Evolutionary conservation across 441 rosid species (phyloP).

Genomic region (Pelargonium citronellum): DNA sequence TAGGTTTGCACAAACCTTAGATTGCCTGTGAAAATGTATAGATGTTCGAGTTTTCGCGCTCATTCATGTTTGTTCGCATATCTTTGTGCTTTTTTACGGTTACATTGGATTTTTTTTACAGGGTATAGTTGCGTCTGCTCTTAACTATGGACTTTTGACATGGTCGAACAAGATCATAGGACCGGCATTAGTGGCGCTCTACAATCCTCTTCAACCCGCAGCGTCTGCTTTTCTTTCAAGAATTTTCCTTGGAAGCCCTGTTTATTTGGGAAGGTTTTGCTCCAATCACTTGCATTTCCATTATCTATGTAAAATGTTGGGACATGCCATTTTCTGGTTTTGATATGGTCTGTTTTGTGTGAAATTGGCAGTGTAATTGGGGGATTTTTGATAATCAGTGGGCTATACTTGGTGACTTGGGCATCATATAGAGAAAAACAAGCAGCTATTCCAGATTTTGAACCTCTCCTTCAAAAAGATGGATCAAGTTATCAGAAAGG

Average conservation of each 20-base stretch:
- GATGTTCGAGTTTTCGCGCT: too few species aligned
- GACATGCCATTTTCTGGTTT: too few species aligned
- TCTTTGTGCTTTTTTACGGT: neutral
- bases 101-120: constrained; percentile 18
- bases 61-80: too few species aligned
- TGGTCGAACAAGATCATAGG: constrained; percentile 97
- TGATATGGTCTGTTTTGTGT: constrained; percentile 1
- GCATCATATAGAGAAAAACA: constrained; percentile 64
- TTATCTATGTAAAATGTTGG: too few species aligned
- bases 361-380: constrained; percentile 55
- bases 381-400: constrained; percentile 70
- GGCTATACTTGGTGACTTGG: constrained; percentile 92
- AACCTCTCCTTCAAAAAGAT: constrained; percentile 51
- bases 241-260: constrained; percentile 82
- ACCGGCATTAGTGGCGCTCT: constrained; percentile 90
- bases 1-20: too few species aligned
- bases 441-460: constrained; percentile 32
- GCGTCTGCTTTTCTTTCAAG: constrained; percentile 78
- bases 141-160: constrained; percentile 77
- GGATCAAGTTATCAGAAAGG: constrained; percentile 18
- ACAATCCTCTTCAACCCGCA: constrained; percentile 94
- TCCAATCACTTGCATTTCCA: neutral
- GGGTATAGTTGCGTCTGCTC: constrained; percentile 85
- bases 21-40: too few species aligned
- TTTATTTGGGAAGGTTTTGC: constrained; percentile 86